Base-by-base conservation (phyloP, 768 basidiomycete species). In the Lactifluus rugatus region DNA sequence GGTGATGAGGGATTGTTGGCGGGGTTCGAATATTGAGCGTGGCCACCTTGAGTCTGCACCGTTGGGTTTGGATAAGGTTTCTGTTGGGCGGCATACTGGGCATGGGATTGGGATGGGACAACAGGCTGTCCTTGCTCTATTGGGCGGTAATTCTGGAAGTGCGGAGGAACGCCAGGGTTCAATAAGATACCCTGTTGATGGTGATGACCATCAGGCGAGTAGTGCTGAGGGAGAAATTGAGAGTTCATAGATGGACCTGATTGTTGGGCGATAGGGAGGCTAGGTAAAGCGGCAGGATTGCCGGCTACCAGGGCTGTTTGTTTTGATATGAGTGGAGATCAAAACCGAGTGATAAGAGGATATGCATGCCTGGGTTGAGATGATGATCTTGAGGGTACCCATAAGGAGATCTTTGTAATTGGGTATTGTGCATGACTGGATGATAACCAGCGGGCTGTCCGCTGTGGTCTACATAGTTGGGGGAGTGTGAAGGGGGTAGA, bases 21-120 rank as follows among this genome's bases (percentile, higher is more conserved):
- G 62, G 62, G 45, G 53, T 63, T 63, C 53, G 62, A 58, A 52
- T 56, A 56, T 44, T 54, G 63, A 16, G 58, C 53, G 36, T 52
- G 52, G 23, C 36, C 36, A 3, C 52, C 55, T 17, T 60, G 57
- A 21, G 61, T 37, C 36, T 50, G 57, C 41, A 42, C 48, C 47
- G 48, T 58, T 53, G 52, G 58, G 54, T 52, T 58, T 34, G 48
- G 56, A 51, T 47, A 57, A 52, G 57, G 54, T 52, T 57, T 52
- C 47, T 47, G 57, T 13, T 50, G 48, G 54, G 42, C n/a, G 23
- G 9, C 28, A 48, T 17, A 48, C 2, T 54, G 50, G 9, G 49
- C 13, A 13, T 58, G 47, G 25, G 45, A 46, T 48, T 63, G 61
- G 51, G 57, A 63, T 34, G 61, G 63, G 17, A 63, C 61, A 21